Evolutionary conservation across 352 stramenopile species (phyloP).

Genomic region (Phytophthora citrophthora): DNA sequence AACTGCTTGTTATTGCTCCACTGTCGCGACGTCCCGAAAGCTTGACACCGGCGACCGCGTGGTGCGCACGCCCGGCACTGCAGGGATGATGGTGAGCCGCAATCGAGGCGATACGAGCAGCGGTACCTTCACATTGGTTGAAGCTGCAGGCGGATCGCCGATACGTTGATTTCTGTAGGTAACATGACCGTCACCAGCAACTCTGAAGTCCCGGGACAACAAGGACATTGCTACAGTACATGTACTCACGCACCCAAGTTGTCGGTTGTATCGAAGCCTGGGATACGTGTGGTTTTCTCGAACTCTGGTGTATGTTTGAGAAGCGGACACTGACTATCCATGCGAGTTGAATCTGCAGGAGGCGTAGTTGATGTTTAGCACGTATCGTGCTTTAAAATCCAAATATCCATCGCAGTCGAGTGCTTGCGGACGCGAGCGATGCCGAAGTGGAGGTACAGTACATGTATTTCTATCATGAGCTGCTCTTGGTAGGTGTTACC

Average conservation of each 20-base stretch:
- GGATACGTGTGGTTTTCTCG: neutral
- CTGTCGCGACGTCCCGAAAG: constrained; percentile 13
- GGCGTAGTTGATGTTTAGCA: neutral
- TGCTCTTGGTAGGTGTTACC: neutral
- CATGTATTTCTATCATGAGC: neutral
- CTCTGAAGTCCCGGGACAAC: neutral
- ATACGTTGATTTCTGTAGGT: neutral
- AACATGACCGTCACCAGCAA: neutral
- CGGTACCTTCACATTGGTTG: constrained; percentile 21
- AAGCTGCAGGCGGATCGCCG: constrained; percentile 3
- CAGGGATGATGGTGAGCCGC: constrained; percentile 30
- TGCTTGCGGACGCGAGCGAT: neutral
- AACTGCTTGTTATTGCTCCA: neutral
- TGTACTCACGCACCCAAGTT: no score
- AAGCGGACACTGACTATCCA: no score
- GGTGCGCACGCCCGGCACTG: constrained; percentile 30
- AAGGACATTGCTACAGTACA: neutral
- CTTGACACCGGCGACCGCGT: constrained; percentile 22
- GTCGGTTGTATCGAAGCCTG: neutral
- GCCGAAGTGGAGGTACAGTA: neutral
- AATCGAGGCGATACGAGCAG: constrained; percentile 22
- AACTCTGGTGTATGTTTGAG: neutral
- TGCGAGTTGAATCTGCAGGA: neutral
- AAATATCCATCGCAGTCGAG: no score
- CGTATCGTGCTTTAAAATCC: no score